Base-by-base conservation (phyloP, 1,284 basidiomycete genomes). In the Gymnopus androsaceus region DNA sequence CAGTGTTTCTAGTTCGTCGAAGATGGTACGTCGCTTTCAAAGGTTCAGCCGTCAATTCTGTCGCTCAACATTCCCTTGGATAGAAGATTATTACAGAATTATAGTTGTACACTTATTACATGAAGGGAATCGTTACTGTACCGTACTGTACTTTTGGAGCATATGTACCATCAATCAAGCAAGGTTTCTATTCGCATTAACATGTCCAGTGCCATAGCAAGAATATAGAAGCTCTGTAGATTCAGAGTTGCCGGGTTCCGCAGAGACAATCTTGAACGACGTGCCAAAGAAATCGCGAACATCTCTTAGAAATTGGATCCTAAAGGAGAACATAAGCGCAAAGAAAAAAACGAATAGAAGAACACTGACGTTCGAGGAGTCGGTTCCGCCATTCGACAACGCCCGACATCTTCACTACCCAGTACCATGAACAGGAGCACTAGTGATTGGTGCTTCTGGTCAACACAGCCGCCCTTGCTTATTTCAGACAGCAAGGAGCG, bases 391-490 rank as follows among this genome's bases (percentile, higher is more conserved):
- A 99, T 90, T 54, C 85, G 78, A 73, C 92, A 94, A 60, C 89
- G 84, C 1, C 94, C 92, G 1, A 99, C 94, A 68, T 99, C 97
- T 69, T 98, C 95, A 59, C 94, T 95, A 6, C 96, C 95, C 8
- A 98, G 77, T 1, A 93, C 89, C 93, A 99, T 96, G 77, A 96
- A 81, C 23, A 96, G 72, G 25, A 98, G 75, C 0, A 94, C 87
- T n/a, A 98, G 73, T 51, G 82, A 84, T 72, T 99, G 97, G 70
- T 97, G 94, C 59, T 88, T 84, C 50, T 87, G 78, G 71, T 99
- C 97, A 3, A 98, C 83, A 66, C 96, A 98, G 1, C 97, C 96
- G 0, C 94, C 92, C 41, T 77, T 77, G 41, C 81, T 78, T 28
- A 99, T 84, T 69, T 96, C 93, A 14, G 81, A 73, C 31, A 99